Base-by-base conservation (phyloP, 2,329 filamentous ascomycete genomes). In the Sporothrix brasiliensis region DNA sequence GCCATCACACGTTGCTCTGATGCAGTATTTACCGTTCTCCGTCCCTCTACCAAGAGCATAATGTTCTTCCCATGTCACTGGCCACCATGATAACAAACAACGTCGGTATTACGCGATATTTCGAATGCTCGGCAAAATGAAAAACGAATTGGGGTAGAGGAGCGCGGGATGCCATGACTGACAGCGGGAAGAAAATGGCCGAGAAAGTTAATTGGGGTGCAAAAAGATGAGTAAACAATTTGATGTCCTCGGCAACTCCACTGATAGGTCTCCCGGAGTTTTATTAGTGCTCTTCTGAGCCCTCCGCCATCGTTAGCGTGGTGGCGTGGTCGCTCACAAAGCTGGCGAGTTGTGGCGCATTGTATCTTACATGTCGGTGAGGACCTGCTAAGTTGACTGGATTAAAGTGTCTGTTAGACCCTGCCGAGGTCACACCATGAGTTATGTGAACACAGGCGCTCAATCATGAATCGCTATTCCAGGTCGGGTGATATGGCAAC, bases 161-260 rank as follows among this genome's bases (percentile, higher is more conserved):
- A 61, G 30, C 10, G n/a, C n/a, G 56, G 34, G 56, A 61, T 44
- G 34, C 14, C 4, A 19, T 49, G 50, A 53, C 6, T 7, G 50
- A n/a, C 50, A n/a, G n/a, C n/a, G 50, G 50, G 6, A 52, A 2
- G n/a, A 19, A 21, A 9, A 19, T 10, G 11, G 30, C 34, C 34
- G 34, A 7, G 34, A 34, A 6, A 34, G 49, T 4, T n/a, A 9
- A 19, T n/a, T n/a, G 19, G n/a, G 10, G 16, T n/a, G 5, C 19
- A 24, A 53, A 53, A 24, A 24, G 60, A 63, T 63, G 60, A 63
- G 60, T 63, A 63, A 63, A 63, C 60, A 13, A 16, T 49, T 49
- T 49, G 34, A 34, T 34, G 34, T 34, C 34, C 61, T 66, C 61
- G 61, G 61, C 44, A 66, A 14, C 34, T 24, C 47, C 52, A 54